Base-by-base conservation (phyloP, 108 stramenopile species). In the Parmales sp. region DNA sequence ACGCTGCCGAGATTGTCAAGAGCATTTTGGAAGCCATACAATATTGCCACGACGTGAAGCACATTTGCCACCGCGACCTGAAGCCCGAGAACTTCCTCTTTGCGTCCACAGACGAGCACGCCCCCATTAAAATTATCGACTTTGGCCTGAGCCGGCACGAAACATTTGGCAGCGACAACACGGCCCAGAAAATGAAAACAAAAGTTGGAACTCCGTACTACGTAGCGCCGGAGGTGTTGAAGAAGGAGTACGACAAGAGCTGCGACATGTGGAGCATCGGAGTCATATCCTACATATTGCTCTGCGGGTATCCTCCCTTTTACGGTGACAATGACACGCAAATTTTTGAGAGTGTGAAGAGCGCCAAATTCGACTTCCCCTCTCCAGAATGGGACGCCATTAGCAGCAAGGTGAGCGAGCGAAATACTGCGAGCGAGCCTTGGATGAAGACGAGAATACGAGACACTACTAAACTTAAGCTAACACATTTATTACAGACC, bases 191-290 rank as follows among this genome's bases (percentile, higher is more conserved):
- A 43, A 88, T 97, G 92, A 91, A 92, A 67, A 95, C 94, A 18
- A 90, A 88, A 67, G 90, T 90, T 25, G 94, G 86, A 13, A 87
- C 86, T 6, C 76, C 76, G 0, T 91, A 93, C 65, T 97, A 91
- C 46, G 91, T 97, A n/a, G 91, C 91, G 7, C 77, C 77, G 16
- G 89, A 90, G 78, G 93, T 95, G 5, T 73, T 99, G 64, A 83
- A 88, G 63, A 74, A 91, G 26, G 86, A 95, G 67, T 95, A 95
- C 81, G 91, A 91, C 60, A 85, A 87, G 19, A 81, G 77, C 49
- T 97, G 96, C 75, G 98, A 99, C 76, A 87, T 99, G 74, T 99
- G 98, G 98, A 85, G 83, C 9, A 92, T 99, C 66, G 91, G 90
- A 7, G 83, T 95, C 23, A 88, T 95, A 34, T 77, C 90, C 4